Conservation (phyloP, 768 basidiomycete genomes). For the Phlebiopsis gigantea region DNA sequence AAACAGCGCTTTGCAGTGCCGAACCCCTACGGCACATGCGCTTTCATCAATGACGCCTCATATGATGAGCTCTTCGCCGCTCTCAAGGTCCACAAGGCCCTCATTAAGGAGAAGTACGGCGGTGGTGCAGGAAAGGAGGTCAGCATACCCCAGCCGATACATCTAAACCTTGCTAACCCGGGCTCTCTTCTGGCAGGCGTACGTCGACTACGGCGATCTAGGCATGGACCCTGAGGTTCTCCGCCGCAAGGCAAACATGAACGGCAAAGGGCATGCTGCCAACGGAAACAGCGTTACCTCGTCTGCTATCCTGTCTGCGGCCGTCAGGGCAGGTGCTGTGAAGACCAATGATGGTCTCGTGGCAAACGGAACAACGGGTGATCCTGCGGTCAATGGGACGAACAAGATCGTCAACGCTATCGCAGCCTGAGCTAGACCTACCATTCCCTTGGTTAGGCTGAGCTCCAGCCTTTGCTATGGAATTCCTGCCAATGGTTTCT, state of each 20-base stretch:
- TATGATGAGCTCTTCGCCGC: conserved; percentile 11
- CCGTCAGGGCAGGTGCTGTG: background rate
- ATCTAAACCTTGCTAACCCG: background rate
- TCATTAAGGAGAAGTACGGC: conserved; percentile 15
- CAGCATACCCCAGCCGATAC: background rate
- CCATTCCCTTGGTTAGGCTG: too few relatives aligned
- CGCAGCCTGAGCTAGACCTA: background rate
- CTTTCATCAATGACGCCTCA: conserved; percentile 15
- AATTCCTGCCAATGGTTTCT: too few relatives aligned
- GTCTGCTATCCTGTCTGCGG: background rate
- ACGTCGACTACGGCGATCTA: conserved; percentile 14
- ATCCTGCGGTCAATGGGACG: background rate
- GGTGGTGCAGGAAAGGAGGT: conserved; percentile 14
- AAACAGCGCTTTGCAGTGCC: conserved; percentile 16
- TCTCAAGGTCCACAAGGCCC: conserved; percentile 13
- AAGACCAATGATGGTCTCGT: background rate
- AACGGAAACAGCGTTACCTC: background rate
- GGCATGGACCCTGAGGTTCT: conserved; percentile 16
- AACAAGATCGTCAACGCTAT: conserved; percentile 4
- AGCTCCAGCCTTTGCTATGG: too few relatives aligned
- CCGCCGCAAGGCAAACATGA: conserved; percentile 7
- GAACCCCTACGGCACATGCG: conserved; percentile 11
- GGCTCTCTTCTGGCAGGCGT: conserved; percentile 4
- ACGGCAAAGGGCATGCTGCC: background rate
- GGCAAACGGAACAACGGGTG: background rate